These are phyloP conservation scores for Termitomyces titanicus DNA, from an alignment of 768 basidiomycete species.

Conservation along the genomic window DNA sequence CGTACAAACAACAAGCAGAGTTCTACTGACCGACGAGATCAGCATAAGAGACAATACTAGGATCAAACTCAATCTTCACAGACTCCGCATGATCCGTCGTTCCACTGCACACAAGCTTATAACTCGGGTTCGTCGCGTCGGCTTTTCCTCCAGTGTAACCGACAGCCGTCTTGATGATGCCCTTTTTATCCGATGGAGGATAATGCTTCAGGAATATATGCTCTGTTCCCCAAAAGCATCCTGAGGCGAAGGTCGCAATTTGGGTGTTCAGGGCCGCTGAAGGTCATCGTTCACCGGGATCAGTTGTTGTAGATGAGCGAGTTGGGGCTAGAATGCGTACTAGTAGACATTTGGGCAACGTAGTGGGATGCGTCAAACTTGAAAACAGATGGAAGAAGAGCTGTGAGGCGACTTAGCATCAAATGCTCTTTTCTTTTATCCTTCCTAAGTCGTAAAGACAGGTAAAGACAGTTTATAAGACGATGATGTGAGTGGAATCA, in stretches of 20 bases:
- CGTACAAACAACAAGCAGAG: neutral
- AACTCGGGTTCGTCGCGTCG: conserved; percentile 54
- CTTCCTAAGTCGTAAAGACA: no score
- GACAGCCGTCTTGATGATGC: conserved; percentile 70
- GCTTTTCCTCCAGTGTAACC: conserved; percentile 77
- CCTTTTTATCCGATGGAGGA: conserved; percentile 66
- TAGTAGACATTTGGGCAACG: conserved; percentile 37
- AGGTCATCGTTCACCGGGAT: neutral
- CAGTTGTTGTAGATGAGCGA: neutral
- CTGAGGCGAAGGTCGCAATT: conserved; percentile 49
- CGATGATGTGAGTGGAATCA: no score
- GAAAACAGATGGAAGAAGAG: conserved; percentile 15
- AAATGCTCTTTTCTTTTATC: neutral
- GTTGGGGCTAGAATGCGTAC: conserved; percentile 18
- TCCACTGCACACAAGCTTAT: conserved; percentile 76
- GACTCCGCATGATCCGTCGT: conserved; percentile 88
- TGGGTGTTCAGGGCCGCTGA: conserved; percentile 22
- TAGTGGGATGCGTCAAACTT: conserved; percentile 35
- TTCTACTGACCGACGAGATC: conserved; percentile 78
- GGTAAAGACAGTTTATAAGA: no score
- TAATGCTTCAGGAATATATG: conserved; percentile 82
- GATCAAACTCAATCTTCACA: conserved; percentile 83
- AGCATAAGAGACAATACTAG: conserved; percentile 68
- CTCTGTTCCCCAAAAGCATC: conserved; percentile 87
- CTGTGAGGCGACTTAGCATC: conserved; percentile 27